phyloP scores from a whole-genome alignment of 805 yeast species.

The Cyberlindnera mississippiensis region DNA sequence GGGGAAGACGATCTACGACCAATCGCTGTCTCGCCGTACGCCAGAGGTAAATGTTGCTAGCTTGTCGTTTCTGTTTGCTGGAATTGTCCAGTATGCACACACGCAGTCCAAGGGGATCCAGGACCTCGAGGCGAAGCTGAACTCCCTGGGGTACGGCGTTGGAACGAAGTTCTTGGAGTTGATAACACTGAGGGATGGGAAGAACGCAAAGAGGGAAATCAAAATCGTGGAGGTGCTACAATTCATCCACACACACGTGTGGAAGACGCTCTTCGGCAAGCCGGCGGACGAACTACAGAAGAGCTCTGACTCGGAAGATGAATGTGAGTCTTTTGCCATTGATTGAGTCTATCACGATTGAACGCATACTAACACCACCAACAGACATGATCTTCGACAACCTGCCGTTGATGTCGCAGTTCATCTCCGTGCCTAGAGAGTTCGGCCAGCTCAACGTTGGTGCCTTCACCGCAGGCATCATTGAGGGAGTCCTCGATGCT shows the following conservation, averaged over 20 bases:
- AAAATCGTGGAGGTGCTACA: constrained; percentile 64
- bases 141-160: constrained; percentile 71
- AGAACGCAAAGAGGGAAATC: constrained; percentile 60
- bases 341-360: neutral
- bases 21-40: constrained; percentile 59
- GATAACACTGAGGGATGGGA: constrained; percentile 63
- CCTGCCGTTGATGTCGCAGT: constrained; percentile 65
- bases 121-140: constrained; percentile 60
- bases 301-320: constrained; percentile 60
- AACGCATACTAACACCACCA: constrained; percentile 2
- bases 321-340: constrained; percentile 29
- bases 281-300: constrained; percentile 73
- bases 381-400: constrained; percentile 55
- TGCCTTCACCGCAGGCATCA: constrained; percentile 80
- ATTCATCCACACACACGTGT: constrained; percentile 66
- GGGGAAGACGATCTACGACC: constrained; percentile 51
- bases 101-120: constrained; percentile 60
- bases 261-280: constrained; percentile 71
- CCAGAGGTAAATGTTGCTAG: constrained; percentile 66
- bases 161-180: constrained; percentile 73
- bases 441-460: constrained; percentile 73
- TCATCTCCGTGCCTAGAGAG: constrained; percentile 74
- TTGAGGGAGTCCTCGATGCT: constrained; percentile 77
- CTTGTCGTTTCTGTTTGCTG: constrained; percentile 65
- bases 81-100: constrained; percentile 63